phyloP scores from a whole-genome alignment of 2,329 filamentous ascomycete genomes.

The Colletotrichum chlorophyti region DNA sequence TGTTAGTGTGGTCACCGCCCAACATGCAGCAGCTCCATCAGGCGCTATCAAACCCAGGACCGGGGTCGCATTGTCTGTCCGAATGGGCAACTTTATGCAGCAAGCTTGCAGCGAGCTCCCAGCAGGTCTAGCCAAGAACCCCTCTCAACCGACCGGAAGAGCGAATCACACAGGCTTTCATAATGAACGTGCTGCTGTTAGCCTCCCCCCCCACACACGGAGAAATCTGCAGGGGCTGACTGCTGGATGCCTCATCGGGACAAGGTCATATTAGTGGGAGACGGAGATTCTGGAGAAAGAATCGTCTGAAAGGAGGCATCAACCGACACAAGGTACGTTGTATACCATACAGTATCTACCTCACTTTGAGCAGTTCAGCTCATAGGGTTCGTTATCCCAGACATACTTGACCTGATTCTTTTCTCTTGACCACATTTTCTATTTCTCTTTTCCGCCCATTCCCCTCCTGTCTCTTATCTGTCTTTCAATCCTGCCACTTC shows the following conservation, averaged over 20 bases:
- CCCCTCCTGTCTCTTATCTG: too few relatives aligned
- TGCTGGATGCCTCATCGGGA: slow-evolving; percentile 22
- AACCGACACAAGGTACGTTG: too few relatives aligned
- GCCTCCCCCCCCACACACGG: slow-evolving; percentile 22
- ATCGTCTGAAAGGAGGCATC: slow-evolving; percentile 27
- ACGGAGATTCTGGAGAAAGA: slow-evolving; percentile 22
- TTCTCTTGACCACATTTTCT: background rate
- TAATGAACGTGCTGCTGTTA: slow-evolving; percentile 12
- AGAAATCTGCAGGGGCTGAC: slow-evolving; percentile 28
- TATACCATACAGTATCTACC: too few relatives aligned
- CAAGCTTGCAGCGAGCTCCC: slow-evolving; percentile 7
- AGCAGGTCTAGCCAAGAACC: background rate
- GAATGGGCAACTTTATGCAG: slow-evolving; percentile 20
- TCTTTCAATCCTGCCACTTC: background rate
- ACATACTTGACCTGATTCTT: background rate
- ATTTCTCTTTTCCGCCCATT: background rate
- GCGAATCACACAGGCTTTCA: slow-evolving; percentile 16
- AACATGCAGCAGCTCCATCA: background rate
- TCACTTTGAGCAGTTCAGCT: too few relatives aligned
- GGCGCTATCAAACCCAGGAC: slow-evolving; percentile 5
- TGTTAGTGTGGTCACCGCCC: slow-evolving; percentile 7
- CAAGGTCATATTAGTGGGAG: too few relatives aligned
- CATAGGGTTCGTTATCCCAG: too few relatives aligned
- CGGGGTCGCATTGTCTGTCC: slow-evolving; percentile 2
- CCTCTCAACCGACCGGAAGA: background rate